These are phyloP conservation scores for Colletotrichum sp. DNA, from an alignment of 2,329 filamentous ascomycete genomes.

Conservation along the genomic window DNA sequence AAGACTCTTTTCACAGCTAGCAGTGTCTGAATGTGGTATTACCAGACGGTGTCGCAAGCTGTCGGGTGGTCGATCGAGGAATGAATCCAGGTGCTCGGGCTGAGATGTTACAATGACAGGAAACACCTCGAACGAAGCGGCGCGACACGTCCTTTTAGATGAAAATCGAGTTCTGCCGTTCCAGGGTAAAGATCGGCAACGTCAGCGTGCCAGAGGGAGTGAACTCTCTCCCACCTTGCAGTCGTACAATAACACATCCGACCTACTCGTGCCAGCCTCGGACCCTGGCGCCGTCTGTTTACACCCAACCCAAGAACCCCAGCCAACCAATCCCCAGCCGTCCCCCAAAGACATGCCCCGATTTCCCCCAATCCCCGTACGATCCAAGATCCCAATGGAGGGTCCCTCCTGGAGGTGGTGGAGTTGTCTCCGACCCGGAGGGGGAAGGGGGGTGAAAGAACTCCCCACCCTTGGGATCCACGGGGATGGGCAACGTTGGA, in stretches of 20 bases:
- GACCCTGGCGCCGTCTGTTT: constrained; percentile 11
- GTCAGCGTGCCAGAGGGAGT: neutral
- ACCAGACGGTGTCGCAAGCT: constrained; percentile 3
- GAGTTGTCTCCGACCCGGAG: neutral
- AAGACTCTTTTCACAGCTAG: constrained; percentile 9
- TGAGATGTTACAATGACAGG: neutral
- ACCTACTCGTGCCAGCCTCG: constrained; percentile 14
- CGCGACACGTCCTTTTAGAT: constrained; percentile 20
- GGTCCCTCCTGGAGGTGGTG: neutral
- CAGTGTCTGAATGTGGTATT: neutral
- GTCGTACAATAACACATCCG: constrained; percentile 1
- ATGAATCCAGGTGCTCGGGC: neutral
- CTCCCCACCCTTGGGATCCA: constrained; percentile 2
- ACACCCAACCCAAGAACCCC: constrained; percentile 18
- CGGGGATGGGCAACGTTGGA: neutral
- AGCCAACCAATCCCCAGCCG: constrained; percentile 15
- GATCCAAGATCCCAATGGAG: constrained; percentile 19
- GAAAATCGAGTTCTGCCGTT: neutral
- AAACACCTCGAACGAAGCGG: neutral
- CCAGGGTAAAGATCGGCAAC: constrained; percentile 17
- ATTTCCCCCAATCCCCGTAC: constrained; percentile 22
- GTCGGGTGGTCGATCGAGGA: neutral
- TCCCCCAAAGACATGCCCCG: constrained; percentile 6
- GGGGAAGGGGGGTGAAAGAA: neutral
- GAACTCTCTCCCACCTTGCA: neutral